Evolutionary conservation across 2,329 filamentous ascomycete species (phyloP).

Genomic region (Arthrocladium fulminans): DNA sequence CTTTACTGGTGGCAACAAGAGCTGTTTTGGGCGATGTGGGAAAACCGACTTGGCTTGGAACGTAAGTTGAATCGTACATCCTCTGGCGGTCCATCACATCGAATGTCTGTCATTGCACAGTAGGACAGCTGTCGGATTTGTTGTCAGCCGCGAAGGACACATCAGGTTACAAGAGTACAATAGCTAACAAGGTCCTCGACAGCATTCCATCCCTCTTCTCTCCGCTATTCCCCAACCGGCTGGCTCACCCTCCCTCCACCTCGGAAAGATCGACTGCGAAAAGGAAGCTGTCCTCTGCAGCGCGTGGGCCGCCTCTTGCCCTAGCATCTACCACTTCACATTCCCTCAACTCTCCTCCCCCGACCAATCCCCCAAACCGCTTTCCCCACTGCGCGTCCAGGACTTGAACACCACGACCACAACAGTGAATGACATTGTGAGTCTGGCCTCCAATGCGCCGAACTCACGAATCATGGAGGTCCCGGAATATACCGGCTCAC

Average conservation of each 20-base stretch:
- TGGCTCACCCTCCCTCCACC: conserved; percentile 46
- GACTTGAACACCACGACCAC: conserved; percentile 50
- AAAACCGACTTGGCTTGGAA: conserved; percentile 46
- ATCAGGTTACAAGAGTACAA: too few relatives aligned
- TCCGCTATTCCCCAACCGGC: conserved; percentile 29
- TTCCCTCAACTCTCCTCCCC: conserved; percentile 41
- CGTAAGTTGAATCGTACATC: conserved; percentile 26
- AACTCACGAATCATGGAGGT: conserved; percentile 38
- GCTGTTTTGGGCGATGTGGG: conserved; percentile 52
- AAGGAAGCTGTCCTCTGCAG: conserved; percentile 50
- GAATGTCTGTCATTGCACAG: not conserved
- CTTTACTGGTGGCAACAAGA: conserved; percentile 56
- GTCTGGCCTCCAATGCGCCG: conserved; percentile 39
- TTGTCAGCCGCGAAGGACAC: not conserved
- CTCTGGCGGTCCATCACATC: not conserved
- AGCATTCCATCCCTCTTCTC: conserved; percentile 48
- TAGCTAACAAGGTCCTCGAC: not conserved
- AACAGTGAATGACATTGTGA: conserved; percentile 48
- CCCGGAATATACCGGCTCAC: conserved; percentile 47
- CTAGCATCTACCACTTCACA: conserved; percentile 49
- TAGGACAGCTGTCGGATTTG: not conserved
- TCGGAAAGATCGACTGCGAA: conserved; percentile 54
- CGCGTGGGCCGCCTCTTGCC: conserved; percentile 49
- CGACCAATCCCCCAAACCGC: conserved; percentile 44
- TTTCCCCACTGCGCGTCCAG: conserved; percentile 46